phyloP scores from a whole-genome alignment of 352 stramenopile species.

The Phytophthora macrochlamydospora region DNA sequence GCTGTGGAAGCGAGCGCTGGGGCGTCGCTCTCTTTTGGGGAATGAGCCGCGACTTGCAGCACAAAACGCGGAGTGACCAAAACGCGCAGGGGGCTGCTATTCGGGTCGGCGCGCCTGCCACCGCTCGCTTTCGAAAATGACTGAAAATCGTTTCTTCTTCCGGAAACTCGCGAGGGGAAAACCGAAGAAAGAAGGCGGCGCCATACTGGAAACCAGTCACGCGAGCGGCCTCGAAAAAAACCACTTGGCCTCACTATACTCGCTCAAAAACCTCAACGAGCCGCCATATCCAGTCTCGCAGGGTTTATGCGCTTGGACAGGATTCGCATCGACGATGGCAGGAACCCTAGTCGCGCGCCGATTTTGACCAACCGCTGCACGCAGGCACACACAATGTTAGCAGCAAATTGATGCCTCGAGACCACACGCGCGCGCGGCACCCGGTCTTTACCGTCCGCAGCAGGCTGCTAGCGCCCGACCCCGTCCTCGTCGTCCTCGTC shows the following conservation, averaged over 20 bases:
- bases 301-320: not conserved
- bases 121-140: conserved; percentile 63
- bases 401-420: conserved; percentile 24
- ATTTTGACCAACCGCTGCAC: conserved; percentile 4
- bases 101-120: conserved; percentile 42
- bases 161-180: conserved; percentile 13
- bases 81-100: conserved; percentile 40
- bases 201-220: not conserved
- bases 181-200: conserved; percentile 35
- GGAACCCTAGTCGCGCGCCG: conserved; percentile 3
- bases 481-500: no score
- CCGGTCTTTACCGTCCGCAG: conserved; percentile 15
- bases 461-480: no score
- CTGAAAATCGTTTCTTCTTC: conserved; percentile 39
- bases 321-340: not conserved
- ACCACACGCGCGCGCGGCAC: conserved; percentile 3
- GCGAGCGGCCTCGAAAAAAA: conserved; percentile 25
- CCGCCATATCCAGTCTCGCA: not conserved
- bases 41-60: conserved; percentile 46
- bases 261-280: conserved; percentile 34
- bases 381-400: conserved; percentile 23
- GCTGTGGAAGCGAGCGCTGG: conserved; percentile 19
- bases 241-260: conserved; percentile 26
- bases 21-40: conserved; percentile 55
- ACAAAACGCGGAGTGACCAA: conserved; percentile 39